Base-by-base conservation (phyloP, 805 yeast genomes). In the Starmerella scarabaei region DNA sequence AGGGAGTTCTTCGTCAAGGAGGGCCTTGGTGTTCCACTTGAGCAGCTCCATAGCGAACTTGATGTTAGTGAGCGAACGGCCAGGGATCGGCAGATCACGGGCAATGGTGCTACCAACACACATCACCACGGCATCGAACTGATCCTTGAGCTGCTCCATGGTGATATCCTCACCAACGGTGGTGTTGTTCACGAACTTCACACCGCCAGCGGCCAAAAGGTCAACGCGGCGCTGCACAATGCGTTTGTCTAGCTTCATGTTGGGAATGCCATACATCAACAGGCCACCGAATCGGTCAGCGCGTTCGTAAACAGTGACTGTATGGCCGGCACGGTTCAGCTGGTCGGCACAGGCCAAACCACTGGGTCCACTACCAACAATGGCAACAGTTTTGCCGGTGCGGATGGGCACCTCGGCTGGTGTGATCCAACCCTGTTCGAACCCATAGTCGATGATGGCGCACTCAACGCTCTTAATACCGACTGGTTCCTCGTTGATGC, bases 231-330 rank as follows among this genome's bases (percentile, higher is more conserved):
- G 77, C 67, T 84, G 81, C 44, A 88, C 95, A 58, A 91, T 73
- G 19, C 77, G 68, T 70, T 88, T 88, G 64, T 88, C 98, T 53
- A 88, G 71, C 68, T 88, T 88, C 98, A 88, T 88, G 70, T 88
- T 88, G 53, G 98, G 98, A 64, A 88, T 88, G 74, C 98, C 98
- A 62, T 88, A 88, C 97, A 91, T 91, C 66, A 88, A 64, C 59
- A 88, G 70, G 42, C 98, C 98, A 69, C 98, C 98, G 36, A 88
- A 80, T 61, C 96, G 75, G 65, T 91, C 96, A 38, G 86, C 69
- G 60, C 97, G 76, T 66, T 88, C 98, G 61, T 79, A 88, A 35
- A 88, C 91, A 27, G 86, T 82, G 38, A 91, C 96, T 14, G 59
- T 53, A 63, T 88, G 98, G 42, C 98, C 98, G 27, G 97, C 96